Evolutionary conservation across 768 basidiomycete species (phyloP).

Genomic region (Calocera cornea): DNA sequence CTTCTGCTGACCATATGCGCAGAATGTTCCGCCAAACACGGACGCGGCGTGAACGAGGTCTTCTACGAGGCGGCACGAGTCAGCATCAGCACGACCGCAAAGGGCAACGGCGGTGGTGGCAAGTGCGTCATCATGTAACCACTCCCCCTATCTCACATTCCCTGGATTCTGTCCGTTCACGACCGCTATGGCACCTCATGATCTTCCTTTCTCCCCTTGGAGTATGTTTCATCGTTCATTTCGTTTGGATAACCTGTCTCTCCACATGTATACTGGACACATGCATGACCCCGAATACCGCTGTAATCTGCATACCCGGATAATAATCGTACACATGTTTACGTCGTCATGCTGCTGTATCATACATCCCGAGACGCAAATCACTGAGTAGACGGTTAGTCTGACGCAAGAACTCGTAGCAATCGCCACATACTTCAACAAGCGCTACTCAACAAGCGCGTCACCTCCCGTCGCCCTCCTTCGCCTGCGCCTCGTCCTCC

Average conservation of each 20-base stretch:
- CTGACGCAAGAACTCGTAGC: too few species aligned
- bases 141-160: background rate
- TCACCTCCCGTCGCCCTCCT: background rate
- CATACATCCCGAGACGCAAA: too few species aligned
- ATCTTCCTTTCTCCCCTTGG: background rate
- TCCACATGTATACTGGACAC: background rate
- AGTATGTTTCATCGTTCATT: too few species aligned
- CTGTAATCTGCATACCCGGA: background rate
- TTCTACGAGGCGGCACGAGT: conserved; percentile 85
- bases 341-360: too few species aligned
- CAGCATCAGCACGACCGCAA: conserved; percentile 43
- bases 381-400: too few species aligned
- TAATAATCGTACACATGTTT: background rate
- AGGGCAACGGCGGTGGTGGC: conserved; percentile 13
- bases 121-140: conserved; percentile 1
- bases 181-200: background rate
- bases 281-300: background rate
- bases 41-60: conserved; percentile 85
- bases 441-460: too few species aligned
- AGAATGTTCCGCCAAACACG: conserved; percentile 98
- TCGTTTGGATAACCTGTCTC: background rate
- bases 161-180: background rate
- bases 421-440: too few species aligned
- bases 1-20: background rate
- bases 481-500: background rate